Evolutionary conservation across 768 basidiomycete species (phyloP).

Genomic region (Dentipellis fragilis): DNA sequence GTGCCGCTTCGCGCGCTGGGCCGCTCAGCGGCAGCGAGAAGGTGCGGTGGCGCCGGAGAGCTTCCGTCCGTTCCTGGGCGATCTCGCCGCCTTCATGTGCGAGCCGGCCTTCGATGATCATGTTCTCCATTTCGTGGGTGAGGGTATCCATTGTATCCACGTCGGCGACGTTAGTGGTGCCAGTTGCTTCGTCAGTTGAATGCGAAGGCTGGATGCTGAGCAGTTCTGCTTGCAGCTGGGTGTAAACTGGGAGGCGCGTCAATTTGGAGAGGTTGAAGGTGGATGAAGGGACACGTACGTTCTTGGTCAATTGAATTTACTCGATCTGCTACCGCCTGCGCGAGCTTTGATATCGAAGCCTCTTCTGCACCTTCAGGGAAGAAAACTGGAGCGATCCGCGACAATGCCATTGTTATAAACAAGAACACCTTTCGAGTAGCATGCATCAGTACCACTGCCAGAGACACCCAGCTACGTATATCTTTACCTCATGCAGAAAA

Average conservation of each 20-base stretch:
- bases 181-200: neutral
- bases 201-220: neutral
- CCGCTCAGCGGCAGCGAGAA: no score
- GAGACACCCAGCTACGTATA: no score
- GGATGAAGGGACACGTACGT: conserved; percentile 1
- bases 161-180: neutral
- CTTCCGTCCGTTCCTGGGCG: conserved; percentile 6
- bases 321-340: conserved; percentile 4
- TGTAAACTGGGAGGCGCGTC: neutral
- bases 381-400: conserved; percentile 59
- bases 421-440: conserved; percentile 37
- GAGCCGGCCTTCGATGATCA: conserved; percentile 11
- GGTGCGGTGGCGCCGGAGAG: neutral
- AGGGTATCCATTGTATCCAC: conserved; percentile 7
- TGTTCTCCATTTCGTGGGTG: conserved; percentile 14
- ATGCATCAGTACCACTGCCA: no score
- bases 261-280: neutral
- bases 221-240: neutral
- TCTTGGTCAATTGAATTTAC: conserved; percentile 6
- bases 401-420: conserved; percentile 63
- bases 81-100: conserved; percentile 8
- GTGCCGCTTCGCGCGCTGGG: no score
- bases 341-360: neutral
- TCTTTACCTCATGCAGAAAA: conserved; percentile 51
- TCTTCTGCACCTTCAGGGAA: conserved; percentile 27